A percentile compares a stretch with the other conserved stretches of the same genome.
Evolutionary conservation across 352 stramenopile genomes (phyloP).

Genomic region (Blastocystis sp.): DNA sequence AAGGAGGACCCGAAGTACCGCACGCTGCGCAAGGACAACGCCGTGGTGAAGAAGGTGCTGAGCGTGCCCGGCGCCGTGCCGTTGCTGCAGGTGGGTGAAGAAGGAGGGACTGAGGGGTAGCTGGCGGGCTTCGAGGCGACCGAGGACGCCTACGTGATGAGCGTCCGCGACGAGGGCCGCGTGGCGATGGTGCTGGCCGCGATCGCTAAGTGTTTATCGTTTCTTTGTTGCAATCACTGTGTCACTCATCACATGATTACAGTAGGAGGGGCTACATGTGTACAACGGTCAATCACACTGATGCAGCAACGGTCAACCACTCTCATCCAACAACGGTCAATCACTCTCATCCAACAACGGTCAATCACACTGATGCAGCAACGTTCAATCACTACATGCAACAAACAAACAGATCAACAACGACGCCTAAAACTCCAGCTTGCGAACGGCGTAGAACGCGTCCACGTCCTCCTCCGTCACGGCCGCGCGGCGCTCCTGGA

Average conservation of each 20-base stretch:
- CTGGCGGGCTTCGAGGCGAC: conserved; percentile 48
- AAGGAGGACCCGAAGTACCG: conserved; percentile 59
- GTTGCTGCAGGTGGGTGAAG: conserved; percentile 12
- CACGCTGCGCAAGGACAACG: conserved; percentile 14
- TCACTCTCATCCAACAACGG: background rate
- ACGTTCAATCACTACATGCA: background rate
- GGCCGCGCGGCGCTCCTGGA: conserved; percentile 86
- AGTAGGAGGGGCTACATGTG: too few relatives aligned
- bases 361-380: too few relatives aligned
- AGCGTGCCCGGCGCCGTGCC: conserved; percentile 15
- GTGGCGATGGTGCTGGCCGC: background rate
- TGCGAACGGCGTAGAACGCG: conserved; percentile 91
- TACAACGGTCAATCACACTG: background rate
- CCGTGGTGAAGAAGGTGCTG: conserved; percentile 13
- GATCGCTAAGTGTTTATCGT: background rate
- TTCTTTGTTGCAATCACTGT: conserved; percentile 8
- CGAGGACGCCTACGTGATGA: conserved; percentile 24
- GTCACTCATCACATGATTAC: background rate
- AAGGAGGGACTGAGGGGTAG: background rate
- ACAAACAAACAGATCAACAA: conserved; percentile 14
- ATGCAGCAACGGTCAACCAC: background rate
- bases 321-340: too few relatives aligned
- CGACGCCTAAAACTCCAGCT: conserved; percentile 80
- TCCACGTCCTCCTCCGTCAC: conserved; percentile 91
- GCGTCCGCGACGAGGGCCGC: background rate